Evolutionary conservation across 345 rosid species (phyloP), one percentile per base, ranked within the genome.

Genomic region (Populus pruinosa): DNA sequence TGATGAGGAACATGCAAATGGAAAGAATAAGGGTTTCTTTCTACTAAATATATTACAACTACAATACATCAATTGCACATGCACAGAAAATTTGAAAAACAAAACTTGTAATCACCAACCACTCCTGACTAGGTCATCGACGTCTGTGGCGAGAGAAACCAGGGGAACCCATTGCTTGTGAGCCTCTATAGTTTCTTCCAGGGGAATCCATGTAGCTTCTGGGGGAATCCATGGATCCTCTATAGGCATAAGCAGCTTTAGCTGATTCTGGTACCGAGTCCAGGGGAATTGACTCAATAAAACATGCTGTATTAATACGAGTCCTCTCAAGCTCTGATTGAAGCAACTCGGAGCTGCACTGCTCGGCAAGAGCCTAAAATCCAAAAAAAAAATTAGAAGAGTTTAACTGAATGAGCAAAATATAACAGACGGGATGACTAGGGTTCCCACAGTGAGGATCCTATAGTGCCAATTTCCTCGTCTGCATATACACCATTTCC

Each of bases 291-390:
- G 98, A 87, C 84, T 91, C 96, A 5, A 82, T 87, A 50, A 96
- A 96, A 83, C 99, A 96, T 75, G 98, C 98, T 8, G 93, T 87
- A 80, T 96, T 96, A 41, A 92, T 80, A n/a, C 94, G 94, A 44
- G 99, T 93, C 76, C 94, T 92, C 87, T 93, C 98, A 10, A 96
- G 86, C 85, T 96, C 99, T 63, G 82, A 35, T 82, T 91, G 97
- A 44, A 96, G 92, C 77, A 96, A 81, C 76, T 93, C 99, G 2
- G 91, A 77, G 78, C 93, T 86, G 73, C 82, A 89, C 79, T 96
- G 99, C 84, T 95, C 92, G 17, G 96, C 92, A 43, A 93, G 85
- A 72, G 92, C 96, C 99, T 93, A 89, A 76, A 55, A 21, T 69
- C 43, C 49, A 69, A 49, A 59, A 55, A 75, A 75, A 55, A 68